These are phyloP conservation scores for Exophiala sideris DNA, from an alignment of 2,329 filamentous ascomycete genomes.

Conservation along the genomic window DNA sequence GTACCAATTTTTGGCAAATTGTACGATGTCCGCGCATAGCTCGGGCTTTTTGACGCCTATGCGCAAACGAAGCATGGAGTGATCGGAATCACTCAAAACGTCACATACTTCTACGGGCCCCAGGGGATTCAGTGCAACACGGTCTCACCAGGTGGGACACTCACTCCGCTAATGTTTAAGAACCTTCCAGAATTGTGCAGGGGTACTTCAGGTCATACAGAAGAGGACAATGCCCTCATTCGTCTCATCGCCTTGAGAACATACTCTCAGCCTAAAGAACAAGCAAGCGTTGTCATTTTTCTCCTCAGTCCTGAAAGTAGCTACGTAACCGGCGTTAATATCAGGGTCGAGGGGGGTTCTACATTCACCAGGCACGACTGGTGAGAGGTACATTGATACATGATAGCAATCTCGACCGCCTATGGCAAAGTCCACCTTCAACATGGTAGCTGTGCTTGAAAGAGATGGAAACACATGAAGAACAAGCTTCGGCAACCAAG, in stretches of 20 bases:
- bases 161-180: not conserved
- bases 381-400: too few species aligned
- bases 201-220: not conserved
- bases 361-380: too few species aligned
- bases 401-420: too few species aligned
- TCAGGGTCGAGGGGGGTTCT: slow-evolving; percentile 47
- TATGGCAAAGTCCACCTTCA: too few species aligned
- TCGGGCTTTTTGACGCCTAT: not conserved
- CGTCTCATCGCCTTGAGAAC: slow-evolving; percentile 13
- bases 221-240: not conserved
- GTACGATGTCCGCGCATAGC: too few species aligned
- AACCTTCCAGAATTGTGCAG: not conserved
- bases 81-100: not conserved
- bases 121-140: not conserved
- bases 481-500: too few species aligned
- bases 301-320: slow-evolving; percentile 45
- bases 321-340: slow-evolving; percentile 45
- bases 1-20: too few species aligned
- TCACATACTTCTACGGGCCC: not conserved
- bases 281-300: slow-evolving; percentile 44
- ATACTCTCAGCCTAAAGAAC: slow-evolving; percentile 33
- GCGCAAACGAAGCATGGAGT: not conserved
- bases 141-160: not conserved
- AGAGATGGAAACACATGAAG: too few species aligned
- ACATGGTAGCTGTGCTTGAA: too few species aligned